Evolutionary conservation across 768 basidiomycete species (phyloP).

Genomic region (Amanita inopinata): DNA sequence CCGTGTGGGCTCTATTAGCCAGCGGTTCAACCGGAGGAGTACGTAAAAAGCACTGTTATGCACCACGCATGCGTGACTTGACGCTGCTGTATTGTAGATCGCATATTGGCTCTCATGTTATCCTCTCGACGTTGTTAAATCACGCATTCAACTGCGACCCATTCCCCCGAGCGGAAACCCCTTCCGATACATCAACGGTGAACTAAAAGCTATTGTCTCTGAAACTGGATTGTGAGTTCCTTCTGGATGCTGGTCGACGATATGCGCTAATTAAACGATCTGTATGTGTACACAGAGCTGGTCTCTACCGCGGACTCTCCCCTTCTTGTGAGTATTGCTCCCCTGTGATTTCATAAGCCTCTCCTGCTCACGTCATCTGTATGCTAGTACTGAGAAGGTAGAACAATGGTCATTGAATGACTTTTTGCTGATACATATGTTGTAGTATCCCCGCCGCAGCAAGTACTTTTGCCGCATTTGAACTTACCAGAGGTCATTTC

Average conservation of each 20-base stretch:
- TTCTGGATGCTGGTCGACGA: not conserved
- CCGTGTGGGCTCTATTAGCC: conserved; percentile 77
- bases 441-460: conserved; percentile 83
- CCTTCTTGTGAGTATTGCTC: conserved; percentile 55
- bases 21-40: conserved; percentile 82
- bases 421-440: not conserved
- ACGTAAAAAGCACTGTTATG: no score
- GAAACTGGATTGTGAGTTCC: conserved; percentile 65
- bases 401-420: not conserved
- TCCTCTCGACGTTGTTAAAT: conserved; percentile 89
- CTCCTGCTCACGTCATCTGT: conserved; percentile 1
- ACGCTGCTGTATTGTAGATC: conserved; percentile 31
- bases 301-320: conserved; percentile 64
- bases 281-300: conserved; percentile 32
- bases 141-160: conserved; percentile 71
- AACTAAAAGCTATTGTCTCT: conserved; percentile 53
- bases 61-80: no score
- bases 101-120: conserved; percentile 94
- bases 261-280: not conserved
- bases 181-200: conserved; percentile 64
- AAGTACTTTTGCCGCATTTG: conserved; percentile 84
- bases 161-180: conserved; percentile 68
- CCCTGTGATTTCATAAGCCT: not conserved
- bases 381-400: conserved; percentile 55
- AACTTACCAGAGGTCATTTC: conserved; percentile 53